phyloP scores from a whole-genome alignment of 345 rosid genomes.

The Euphorbia lathyris region DNA sequence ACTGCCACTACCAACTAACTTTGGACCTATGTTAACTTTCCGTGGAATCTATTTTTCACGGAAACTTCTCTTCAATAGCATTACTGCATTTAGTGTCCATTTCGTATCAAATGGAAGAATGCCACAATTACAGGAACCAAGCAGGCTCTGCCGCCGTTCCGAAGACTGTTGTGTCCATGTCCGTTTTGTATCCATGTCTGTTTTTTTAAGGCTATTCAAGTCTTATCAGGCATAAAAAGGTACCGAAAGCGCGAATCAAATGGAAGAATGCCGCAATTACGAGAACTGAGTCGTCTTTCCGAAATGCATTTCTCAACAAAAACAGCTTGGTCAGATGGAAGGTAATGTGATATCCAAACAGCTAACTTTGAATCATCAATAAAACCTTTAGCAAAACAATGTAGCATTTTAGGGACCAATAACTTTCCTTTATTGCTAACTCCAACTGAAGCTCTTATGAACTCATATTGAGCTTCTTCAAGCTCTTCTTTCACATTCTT shows the following conservation, averaged over 20 bases:
- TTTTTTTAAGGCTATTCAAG: too few relatives aligned
- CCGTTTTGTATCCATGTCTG: too few relatives aligned
- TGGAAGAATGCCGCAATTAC: constrained; percentile 71
- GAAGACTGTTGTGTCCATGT: too few relatives aligned
- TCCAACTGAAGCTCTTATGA: constrained; percentile 73
- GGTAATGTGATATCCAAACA: constrained; percentile 80
- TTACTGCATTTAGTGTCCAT: too few relatives aligned
- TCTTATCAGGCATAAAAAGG: constrained; percentile 56
- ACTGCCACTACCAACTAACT: neutral
- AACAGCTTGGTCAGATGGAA: constrained; percentile 66
- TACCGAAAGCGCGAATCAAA: constrained; percentile 83
- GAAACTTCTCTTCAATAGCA: too few relatives aligned
- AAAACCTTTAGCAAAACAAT: constrained; percentile 63
- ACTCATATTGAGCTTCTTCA: constrained; percentile 75
- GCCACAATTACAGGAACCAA: too few relatives aligned
- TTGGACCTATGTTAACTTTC: too few relatives aligned
- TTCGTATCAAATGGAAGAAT: too few relatives aligned
- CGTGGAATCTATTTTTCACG: too few relatives aligned
- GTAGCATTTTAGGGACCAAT: constrained; percentile 78
- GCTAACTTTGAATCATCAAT: constrained; percentile 72
- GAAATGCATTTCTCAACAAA: constrained; percentile 82
- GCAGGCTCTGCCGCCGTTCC: too few relatives aligned
- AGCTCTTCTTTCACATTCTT: constrained; percentile 68
- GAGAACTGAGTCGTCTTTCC: constrained; percentile 59
- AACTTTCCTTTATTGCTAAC: constrained; percentile 82